These are phyloP conservation scores for Blastocystis sp. DNA, from an alignment of 352 stramenopile species.

Conservation along the genomic window DNA sequence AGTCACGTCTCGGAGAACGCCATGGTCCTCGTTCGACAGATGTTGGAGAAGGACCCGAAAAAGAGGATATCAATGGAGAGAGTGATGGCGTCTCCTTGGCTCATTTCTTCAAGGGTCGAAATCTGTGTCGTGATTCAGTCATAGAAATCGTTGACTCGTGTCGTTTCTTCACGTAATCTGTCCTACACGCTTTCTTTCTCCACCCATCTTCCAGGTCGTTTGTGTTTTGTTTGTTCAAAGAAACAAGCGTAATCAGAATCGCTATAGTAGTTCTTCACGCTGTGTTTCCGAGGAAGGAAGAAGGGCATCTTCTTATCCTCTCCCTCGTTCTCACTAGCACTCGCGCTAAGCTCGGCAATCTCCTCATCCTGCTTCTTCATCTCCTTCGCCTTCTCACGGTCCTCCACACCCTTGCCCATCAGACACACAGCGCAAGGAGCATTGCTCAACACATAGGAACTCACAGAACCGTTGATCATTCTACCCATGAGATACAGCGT, in stretches of 20 bases:
- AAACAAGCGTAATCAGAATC: conserved; percentile 53
- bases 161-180: background rate
- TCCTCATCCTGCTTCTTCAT: conserved; percentile 35
- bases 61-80: background rate
- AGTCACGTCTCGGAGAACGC: background rate
- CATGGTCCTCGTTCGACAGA: background rate
- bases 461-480: conserved; percentile 40
- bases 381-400: background rate
- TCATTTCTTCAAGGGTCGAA: background rate
- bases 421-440: conserved; percentile 54
- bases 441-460: conserved; percentile 16
- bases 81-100: background rate
- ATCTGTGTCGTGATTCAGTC: no score
- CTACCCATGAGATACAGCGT: background rate
- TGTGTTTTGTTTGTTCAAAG: conserved; percentile 6
- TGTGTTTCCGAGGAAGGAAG: conserved; percentile 47
- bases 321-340: conserved; percentile 35
- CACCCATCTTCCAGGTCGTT: background rate
- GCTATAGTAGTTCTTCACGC: conserved; percentile 53
- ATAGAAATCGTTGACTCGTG: background rate
- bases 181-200: background rate
- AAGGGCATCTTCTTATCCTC: conserved; percentile 38
- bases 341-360: conserved; percentile 36
- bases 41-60: background rate
- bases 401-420: conserved; percentile 31